Percentiles rank a stretch among this genome's conserved stretches.
Conservation (phyloP, 345 rosid species). For the Aquilaria sinensis region DNA sequence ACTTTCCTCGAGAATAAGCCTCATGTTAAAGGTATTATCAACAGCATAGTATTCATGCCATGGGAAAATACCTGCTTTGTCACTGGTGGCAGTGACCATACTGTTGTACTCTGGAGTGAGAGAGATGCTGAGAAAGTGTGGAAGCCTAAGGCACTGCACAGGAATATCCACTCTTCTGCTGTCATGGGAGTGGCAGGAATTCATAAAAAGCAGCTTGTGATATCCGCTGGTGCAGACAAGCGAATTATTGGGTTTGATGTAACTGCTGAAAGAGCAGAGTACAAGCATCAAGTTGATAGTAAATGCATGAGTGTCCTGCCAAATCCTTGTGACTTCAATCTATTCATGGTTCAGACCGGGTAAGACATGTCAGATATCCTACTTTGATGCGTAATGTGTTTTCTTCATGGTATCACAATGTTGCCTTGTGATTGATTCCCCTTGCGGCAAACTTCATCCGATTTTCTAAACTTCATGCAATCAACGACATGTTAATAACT, state of each 20-base stretch:
- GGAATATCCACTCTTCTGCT: constrained; percentile 81
- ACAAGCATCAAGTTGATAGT: constrained; percentile 74
- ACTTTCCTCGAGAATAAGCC: constrained; percentile 72
- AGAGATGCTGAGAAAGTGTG: constrained; percentile 53
- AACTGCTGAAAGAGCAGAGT: constrained; percentile 58
- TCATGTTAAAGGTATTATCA: constrained; percentile 80
- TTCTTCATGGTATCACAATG: too few species aligned
- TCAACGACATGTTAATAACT: too few species aligned
- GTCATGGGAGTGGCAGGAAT: constrained; percentile 95
- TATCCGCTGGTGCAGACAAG: constrained; percentile 87
- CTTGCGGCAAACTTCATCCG: too few species aligned
- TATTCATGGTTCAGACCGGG: constrained; percentile 97
- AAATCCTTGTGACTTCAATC: constrained; percentile 88
- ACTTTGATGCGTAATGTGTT: too few species aligned
- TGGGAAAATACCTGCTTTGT: constrained; percentile 69
- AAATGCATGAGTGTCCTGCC: constrained; percentile 96
- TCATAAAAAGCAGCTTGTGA: constrained; percentile 64
- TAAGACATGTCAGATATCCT: constrained; percentile 20
- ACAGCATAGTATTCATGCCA: constrained; percentile 74
- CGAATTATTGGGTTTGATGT: constrained; percentile 77
- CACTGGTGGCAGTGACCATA: constrained; percentile 92
- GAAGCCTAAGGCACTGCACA: constrained; percentile 72
- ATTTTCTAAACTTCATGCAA: too few species aligned
- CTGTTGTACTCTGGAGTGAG: constrained; percentile 76
- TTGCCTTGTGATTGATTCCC: too few species aligned